These are phyloP conservation scores for Lentinula aciculospora DNA, from an alignment of 768 basidiomycete species.

Conservation along the genomic window DNA sequence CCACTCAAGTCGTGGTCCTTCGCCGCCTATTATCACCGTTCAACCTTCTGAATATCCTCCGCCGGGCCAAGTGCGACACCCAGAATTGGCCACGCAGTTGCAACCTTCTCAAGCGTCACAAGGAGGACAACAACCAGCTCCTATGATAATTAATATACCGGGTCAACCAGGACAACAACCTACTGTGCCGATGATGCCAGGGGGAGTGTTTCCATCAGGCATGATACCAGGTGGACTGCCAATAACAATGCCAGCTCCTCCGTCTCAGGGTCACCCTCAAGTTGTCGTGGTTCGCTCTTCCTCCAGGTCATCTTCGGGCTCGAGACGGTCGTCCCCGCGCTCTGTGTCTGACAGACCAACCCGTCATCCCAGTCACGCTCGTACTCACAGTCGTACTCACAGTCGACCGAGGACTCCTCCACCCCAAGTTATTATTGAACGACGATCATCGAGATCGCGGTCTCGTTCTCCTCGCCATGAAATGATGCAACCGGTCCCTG, in stretches of 20 bases:
- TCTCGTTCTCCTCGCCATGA: conserved; percentile 1
- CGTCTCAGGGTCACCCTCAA: not conserved
- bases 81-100: conserved; percentile 9
- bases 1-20: conserved; percentile 5
- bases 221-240: conserved; percentile 1
- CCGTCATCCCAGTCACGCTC: not conserved
- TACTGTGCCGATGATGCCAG: not conserved
- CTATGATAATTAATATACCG: conserved; percentile 25
- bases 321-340: not conserved
- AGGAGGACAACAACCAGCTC: conserved; percentile 11
- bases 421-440: too few relatives aligned
- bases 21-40: conserved; percentile 11
- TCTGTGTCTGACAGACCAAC: not conserved
- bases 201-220: not conserved
- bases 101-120: conserved; percentile 15
- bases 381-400: not conserved
- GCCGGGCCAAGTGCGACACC: conserved; percentile 19
- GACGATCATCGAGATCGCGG: too few relatives aligned
- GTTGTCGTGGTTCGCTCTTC: not conserved
- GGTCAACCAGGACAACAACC: conserved; percentile 18
- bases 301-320: not conserved
- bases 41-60: conserved; percentile 9
- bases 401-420: conserved; percentile 1
- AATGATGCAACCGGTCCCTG: not conserved
- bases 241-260: not conserved